Conservation (phyloP, 1,139 yeast genomes). For the Protomyces pachydermus region DNA sequence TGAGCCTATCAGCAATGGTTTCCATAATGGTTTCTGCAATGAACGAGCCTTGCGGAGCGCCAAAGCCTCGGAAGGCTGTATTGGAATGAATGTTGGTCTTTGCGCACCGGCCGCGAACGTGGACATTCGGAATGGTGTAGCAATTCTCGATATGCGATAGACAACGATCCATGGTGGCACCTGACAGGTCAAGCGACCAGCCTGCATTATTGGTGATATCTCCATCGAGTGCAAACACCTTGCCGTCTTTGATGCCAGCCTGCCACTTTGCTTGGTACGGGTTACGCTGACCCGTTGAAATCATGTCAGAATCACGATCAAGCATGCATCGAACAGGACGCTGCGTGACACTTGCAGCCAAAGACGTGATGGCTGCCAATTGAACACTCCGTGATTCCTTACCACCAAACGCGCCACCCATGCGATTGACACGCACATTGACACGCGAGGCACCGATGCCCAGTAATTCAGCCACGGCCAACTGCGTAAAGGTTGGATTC, state of each 20-base stretch:
- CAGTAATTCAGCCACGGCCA: slow-evolving; percentile 43
- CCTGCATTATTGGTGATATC: slow-evolving; percentile 46
- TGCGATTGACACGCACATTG: slow-evolving; percentile 45
- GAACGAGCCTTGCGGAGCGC: slow-evolving; percentile 50
- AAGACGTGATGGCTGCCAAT: slow-evolving; percentile 48
- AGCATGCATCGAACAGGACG: slow-evolving; percentile 45
- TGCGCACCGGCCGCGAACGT: slow-evolving; percentile 42
- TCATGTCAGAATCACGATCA: slow-evolving; percentile 46
- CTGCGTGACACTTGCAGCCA: slow-evolving; percentile 50
- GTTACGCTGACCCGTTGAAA: slow-evolving; percentile 46
- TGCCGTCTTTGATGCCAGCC: slow-evolving; percentile 42
- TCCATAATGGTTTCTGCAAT: slow-evolving; percentile 43
- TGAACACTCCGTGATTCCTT: slow-evolving; percentile 48
- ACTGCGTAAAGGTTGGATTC: slow-evolving; percentile 46
- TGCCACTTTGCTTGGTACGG: slow-evolving; percentile 46
- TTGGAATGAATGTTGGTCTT: slow-evolving; percentile 47
- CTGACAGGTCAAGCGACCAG: slow-evolving; percentile 47
- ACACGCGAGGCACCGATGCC: slow-evolving; percentile 44
- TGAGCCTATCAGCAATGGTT: slow-evolving; percentile 42
- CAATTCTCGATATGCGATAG: slow-evolving; percentile 45
- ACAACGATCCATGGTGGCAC: slow-evolving; percentile 48
- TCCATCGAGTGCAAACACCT: slow-evolving; percentile 43
- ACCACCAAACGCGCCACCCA: slow-evolving; percentile 67
- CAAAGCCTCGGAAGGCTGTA: slow-evolving; percentile 49
- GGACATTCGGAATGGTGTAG: slow-evolving; percentile 44